Evolutionary conservation across 345 rosid genomes (phyloP).

Genomic region (Cardamine occulta): DNA sequence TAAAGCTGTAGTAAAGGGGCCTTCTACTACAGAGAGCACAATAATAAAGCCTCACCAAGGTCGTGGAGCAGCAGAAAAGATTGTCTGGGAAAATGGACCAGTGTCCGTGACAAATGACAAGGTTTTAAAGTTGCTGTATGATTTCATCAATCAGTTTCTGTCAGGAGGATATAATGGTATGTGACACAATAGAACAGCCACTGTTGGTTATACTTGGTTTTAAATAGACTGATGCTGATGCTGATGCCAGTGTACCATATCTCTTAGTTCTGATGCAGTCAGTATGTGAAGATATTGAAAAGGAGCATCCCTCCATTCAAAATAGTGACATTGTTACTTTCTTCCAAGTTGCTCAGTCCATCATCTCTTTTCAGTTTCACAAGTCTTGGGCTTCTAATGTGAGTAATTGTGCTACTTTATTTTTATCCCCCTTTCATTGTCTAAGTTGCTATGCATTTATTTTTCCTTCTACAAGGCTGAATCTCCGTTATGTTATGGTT

Average conservation of each 20-base stretch:
- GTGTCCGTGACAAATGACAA: slow-evolving; percentile 55
- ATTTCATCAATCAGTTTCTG: slow-evolving; percentile 77
- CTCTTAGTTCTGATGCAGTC: slow-evolving; percentile 82
- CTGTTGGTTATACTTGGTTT: slow-evolving; percentile 24
- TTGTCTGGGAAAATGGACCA: slow-evolving; percentile 64
- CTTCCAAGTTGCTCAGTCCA: slow-evolving; percentile 84
- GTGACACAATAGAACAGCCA: slow-evolving; percentile 14
- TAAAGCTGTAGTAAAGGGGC: slow-evolving; percentile 73
- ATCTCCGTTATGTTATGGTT: neutral
- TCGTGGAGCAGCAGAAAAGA: slow-evolving; percentile 57
- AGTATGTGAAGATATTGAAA: slow-evolving; percentile 77
- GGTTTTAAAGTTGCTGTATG: slow-evolving; percentile 68
- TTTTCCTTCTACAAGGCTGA: neutral
- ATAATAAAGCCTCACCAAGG: slow-evolving; percentile 52
- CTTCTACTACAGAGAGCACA: slow-evolving; percentile 48
- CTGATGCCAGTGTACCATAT: slow-evolving; percentile 35
- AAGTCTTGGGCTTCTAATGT: slow-evolving; percentile 65
- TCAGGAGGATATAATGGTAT: slow-evolving; percentile 91
- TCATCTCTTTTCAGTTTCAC: slow-evolving; percentile 77
- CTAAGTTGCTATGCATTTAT: neutral
- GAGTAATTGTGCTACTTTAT: slow-evolving; percentile 41
- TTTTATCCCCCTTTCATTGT: slow-evolving; percentile 8
- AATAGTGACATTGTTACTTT: slow-evolving; percentile 68
- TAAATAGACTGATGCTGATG: neutral
- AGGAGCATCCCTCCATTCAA: slow-evolving; percentile 83